Base-by-base conservation (phyloP, 352 stramenopile genomes). In the Globisporangium cystogenes region DNA sequence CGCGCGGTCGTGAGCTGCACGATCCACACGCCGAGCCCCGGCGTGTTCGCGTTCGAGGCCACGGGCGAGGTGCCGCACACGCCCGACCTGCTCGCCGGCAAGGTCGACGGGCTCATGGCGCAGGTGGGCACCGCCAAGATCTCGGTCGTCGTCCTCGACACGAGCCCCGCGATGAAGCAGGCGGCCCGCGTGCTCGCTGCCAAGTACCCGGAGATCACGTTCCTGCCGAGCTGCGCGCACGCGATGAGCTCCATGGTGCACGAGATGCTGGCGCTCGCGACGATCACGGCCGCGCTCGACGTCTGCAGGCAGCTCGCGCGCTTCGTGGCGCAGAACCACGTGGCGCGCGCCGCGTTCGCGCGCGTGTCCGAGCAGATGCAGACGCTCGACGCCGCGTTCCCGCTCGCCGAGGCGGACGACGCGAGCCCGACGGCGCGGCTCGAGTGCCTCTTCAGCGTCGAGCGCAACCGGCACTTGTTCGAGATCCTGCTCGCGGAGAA, bases 131-230 rank as follows among this genome's bases (percentile, higher is more conserved):
- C 65, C 0, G 65, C 65, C 40, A 80, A 74, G 44, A 63, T 87
- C 11, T 76, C 70, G 1, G 77, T 73, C 8, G 67, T 87, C 51
- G 76, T 90, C 35, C 74, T 65, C 23, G 78, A 90, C 39, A 66
- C 67, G 39, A 71, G 54, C n/a, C 54, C 70, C 6, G 71, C 52
- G 54, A 87, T 87, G 74, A 82, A 76, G 54, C 68, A 87, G 43
- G 74, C 70, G 1, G 56, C 64, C 15, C 27, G 73, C 29, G 50
- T 60, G 42, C 67, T 90, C 5, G 55, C 81, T 24, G 59, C 46
- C 55, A 87, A 87, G 57, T 86, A 80, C 51, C 72, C 74, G 15
- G 51, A 60, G 41, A 72, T 86, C 45, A 84, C 76, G 14, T 84
- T 90, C 45, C 55, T 90, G 14, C 70, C 74, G 12, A 86, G 74